Evolutionary conservation across 306 rosid genomes (phyloP), one percentile per base, ranked within the genome.

Genomic region (Pyrus bretschneideri): DNA sequence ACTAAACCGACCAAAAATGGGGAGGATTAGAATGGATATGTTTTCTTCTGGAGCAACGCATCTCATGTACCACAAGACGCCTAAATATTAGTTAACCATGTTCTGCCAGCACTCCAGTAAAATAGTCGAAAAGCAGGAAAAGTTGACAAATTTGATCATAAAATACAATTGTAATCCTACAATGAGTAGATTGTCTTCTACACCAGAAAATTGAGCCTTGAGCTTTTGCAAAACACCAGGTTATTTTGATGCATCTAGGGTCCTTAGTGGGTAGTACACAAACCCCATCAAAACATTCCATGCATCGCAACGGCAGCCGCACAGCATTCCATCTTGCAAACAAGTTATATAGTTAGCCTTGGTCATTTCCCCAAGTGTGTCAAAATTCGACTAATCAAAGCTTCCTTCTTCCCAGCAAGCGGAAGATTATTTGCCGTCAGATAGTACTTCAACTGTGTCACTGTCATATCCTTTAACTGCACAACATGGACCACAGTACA

Each of bases 401-500:
- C 87, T 74, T 92, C 97, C 81, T 94, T 94, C 89, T 89, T 94
- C 59, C 98, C 97, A 42, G 91, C 79, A 81, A 91, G 86, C 4
- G 98, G 95, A 89, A 94, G 97, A 82, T 82, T 87, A 63, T 90
- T 85, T 17, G 95, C 93, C 44, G 87, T 74, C 72, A 94, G 88
- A 84, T 90, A 94, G 77, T 76, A 84, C 80, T 92, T 92, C 72
- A 94, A 78, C 84, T 92, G 93, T 57, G 75, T 81, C 46, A 90
- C 91, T 1, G 98, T 89, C 85, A 94, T 70, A 80, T 94, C 96
- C 90, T 94, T 88, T 83, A 91, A 83, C 97, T 94, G 97, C 88
- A 84, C 76, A 86, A 81, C 80, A 83, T 23, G 57, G 27, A 59
- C 9, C 33, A 38, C 40, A 72, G n/a, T 35, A 14, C 17, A 73